Base-by-base conservation (phyloP, 352 stramenopile species). In the Globisporangium solare region DNA sequence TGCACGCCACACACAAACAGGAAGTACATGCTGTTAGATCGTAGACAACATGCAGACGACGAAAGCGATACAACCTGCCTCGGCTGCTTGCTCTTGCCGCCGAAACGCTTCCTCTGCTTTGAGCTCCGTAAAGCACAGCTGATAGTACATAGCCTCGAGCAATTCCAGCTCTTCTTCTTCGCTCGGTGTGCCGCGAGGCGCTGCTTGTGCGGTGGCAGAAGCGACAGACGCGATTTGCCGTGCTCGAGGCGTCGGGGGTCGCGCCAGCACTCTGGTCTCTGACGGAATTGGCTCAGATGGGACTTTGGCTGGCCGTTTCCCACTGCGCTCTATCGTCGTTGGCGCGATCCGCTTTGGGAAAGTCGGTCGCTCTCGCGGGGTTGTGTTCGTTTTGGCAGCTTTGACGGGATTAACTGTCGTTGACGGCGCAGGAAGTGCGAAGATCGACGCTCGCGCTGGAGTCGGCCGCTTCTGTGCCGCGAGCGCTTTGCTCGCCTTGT, bases 41-140 rank as follows among this genome's bases (percentile, higher is more conserved):
- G 10, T 11, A 35, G 27, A 6, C 27, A 35, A 35, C 5, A 35
- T 35, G 3, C 10, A 35, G 0, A 35, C 27, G 27, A 35, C 5
- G n/a, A n/a, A n/a, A 35, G 10, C 4, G 27, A 35, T 6, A 35
- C 27, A 35, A 10, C 27, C 6, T 35, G 83, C 78, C 76, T 86
- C 62, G 17, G 74, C 68, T 1, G 49, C 51, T 21, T 81, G 58
- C 45, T 89, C 72, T 66, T 89, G 79, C 0, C 47, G 60, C 6
- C 46, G 54, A 46, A 86, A 85, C 6, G 67, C 60, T 14, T 73
- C 61, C 1, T 63, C 47, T 2, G 69, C 62, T 50, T 70, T 70
- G 18, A 67, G 70, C 58, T 87, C 72, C 0, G 64, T 57, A 11
- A 84, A 74, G 37, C 72, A 77, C 6, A 89, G 58, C 51, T 87